phyloP scores from a whole-genome alignment of 345 rosid species.

The Durio zibethinus region DNA sequence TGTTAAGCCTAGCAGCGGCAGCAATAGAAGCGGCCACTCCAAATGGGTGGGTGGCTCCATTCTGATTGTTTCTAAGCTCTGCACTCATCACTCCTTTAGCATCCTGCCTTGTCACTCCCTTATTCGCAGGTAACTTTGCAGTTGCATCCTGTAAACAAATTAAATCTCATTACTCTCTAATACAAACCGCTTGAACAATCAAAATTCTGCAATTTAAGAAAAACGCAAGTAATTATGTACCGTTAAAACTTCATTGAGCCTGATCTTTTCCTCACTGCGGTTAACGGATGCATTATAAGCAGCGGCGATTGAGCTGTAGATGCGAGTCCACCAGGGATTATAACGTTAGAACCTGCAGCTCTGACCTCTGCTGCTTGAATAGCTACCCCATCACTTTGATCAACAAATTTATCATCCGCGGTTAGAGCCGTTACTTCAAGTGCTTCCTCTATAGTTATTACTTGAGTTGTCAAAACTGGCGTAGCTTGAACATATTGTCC shows the following conservation, averaged over 20 bases:
- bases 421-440: conserved; percentile 50
- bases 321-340: conserved; percentile 52
- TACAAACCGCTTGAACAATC: not conserved
- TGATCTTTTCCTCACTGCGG: conserved; percentile 52
- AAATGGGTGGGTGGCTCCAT: conserved; percentile 43
- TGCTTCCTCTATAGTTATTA: conserved; percentile 64
- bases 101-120: conserved; percentile 56
- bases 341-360: conserved; percentile 51
- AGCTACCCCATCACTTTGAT: conserved; percentile 68
- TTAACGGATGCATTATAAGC: conserved; percentile 37
- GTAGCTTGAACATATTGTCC: conserved; percentile 46
- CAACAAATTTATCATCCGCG: conserved; percentile 50
- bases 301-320: conserved; percentile 68
- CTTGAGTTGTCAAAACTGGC: conserved; percentile 27
- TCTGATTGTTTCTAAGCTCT: conserved; percentile 63
- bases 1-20: conserved; percentile 68
- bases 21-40: conserved; percentile 66
- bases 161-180: not conserved
- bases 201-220: no score
- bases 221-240: conserved; percentile 18
- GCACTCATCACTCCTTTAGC: conserved; percentile 64
- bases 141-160: conserved; percentile 43
- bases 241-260: conserved; percentile 42
- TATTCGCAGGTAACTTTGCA: conserved; percentile 49
- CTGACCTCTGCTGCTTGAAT: conserved; percentile 75